Evolutionary conservation across 2,329 filamentous ascomycete genomes (phyloP), one percentile per base, ranked within the genome.

Genomic region (Meredithiella fracta): DNA sequence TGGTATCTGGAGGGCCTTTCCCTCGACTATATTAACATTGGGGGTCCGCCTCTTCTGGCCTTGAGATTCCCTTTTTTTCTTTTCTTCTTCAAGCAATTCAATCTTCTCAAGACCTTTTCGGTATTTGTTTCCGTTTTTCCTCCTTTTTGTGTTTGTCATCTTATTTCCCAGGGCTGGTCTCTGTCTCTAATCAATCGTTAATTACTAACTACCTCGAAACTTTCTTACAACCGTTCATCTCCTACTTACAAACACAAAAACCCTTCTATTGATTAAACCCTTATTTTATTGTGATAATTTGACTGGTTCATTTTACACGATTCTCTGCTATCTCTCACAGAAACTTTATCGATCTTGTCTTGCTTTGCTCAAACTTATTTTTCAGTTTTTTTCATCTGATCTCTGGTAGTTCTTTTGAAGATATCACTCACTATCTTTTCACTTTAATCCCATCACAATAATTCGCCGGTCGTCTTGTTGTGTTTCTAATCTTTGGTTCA

Each of bases 1-100:
- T 49, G n/a, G n/a, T n/a, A n/a, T n/a, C n/a, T n/a, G n/a, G 25
- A 15, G 14, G 26, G 14, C 25, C 4, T 29, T 22, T 38, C 20
- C n/a, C 5, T 51, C 6, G 49, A 51, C 20, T 51, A 34, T 51
- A 51, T 17, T 51, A 22, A 37, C 1, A 22, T 9, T 2, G n/a
- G 17, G 23, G 37, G 17, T 17, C 29, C 34, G 50, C 40, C 23
- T 9, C 42, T 29, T 9, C 15, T 47, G 6, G 44, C 25, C 14
- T 34, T 11, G 29, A 34, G 29, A 34, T 34, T 34, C 26, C 23
- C 22, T 25, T 54, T 47, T 54, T 71, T 63, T 64, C 66, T 71
- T 72, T 68, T 69, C 70, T 65, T 64, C 64, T 64, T 79, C 74
- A 83, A 81, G 82, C 85, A 85, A 80, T 72, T 72, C 65, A 73